Percentiles rank a stretch among this genome's conserved stretches.
phyloP scores from a whole-genome alignment of 108 stramenopile genomes.

The Hondaea fermentalgiana region DNA sequence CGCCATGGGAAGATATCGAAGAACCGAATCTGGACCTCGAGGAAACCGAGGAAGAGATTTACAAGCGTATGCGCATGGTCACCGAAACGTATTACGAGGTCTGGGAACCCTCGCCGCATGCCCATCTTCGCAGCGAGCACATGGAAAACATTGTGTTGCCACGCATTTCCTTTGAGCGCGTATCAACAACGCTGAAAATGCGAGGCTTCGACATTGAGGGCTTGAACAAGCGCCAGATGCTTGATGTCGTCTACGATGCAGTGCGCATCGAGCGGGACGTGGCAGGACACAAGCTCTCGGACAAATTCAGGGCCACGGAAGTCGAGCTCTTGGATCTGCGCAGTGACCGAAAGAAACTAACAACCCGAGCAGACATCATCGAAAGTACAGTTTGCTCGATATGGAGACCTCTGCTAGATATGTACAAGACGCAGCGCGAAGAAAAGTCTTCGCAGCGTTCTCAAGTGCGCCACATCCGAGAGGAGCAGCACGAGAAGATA shows the following conservation, averaged over 20 bases:
- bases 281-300: constrained; percentile 30
- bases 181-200: constrained; percentile 40
- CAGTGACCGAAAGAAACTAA: constrained; percentile 35
- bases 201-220: constrained; percentile 48
- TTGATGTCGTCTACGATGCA: neutral
- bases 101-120: neutral
- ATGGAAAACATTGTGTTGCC: constrained; percentile 27
- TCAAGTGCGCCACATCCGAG: constrained; percentile 1
- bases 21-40: neutral
- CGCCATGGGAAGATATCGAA: neutral
- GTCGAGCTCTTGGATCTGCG: constrained; percentile 58
- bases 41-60: neutral
- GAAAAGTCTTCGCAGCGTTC: constrained; percentile 13
- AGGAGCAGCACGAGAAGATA: constrained; percentile 20
- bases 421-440: constrained; percentile 40
- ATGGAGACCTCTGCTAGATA: constrained; percentile 50
- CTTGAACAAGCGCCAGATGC: constrained; percentile 38
- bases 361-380: constrained; percentile 22
- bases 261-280: neutral
- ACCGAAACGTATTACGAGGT: neutral
- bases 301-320: constrained; percentile 37
- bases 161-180: constrained; percentile 22
- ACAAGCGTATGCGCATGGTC: neutral
- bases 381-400: constrained; percentile 37
- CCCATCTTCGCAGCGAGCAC: neutral